A percentile compares a stretch with the other conserved stretches of the same genome.
phyloP scores from a whole-genome alignment of 345 rosid genomes.

The Aquilaria yunnanensis region DNA sequence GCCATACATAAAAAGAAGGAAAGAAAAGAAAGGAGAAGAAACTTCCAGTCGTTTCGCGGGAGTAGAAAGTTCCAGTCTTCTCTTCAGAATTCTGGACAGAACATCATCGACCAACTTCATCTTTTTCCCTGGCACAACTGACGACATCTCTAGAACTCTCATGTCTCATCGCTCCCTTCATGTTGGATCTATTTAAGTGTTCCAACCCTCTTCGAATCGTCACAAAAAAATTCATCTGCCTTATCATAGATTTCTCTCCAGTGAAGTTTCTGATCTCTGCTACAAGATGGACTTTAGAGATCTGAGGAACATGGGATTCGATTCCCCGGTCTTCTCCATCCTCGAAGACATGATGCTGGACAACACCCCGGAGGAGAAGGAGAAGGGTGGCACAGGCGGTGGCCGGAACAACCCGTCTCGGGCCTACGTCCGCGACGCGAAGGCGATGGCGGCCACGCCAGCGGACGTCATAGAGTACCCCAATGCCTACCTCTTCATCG shows the following conservation, averaged over 20 bases:
- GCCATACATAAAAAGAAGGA: background rate
- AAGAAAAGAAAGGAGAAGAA: background rate
- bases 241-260: no score
- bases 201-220: background rate
- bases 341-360: slow-evolving; percentile 63
- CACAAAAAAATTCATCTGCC: no score
- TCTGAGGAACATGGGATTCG: slow-evolving; percentile 34
- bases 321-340: slow-evolving; percentile 33
- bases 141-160: slow-evolving; percentile 11
- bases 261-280: no score
- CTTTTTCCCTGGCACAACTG: background rate
- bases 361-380: slow-evolving; percentile 22
- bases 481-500: slow-evolving; percentile 42
- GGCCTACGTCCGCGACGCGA: slow-evolving; percentile 55
- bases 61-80: no score
- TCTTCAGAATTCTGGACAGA: slow-evolving; percentile 13
- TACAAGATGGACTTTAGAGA: slow-evolving; percentile 19
- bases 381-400: slow-evolving; percentile 4
- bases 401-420: slow-evolving; percentile 38
- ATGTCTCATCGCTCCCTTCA: background rate
- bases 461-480: slow-evolving; percentile 67
- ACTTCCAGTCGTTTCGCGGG: background rate
- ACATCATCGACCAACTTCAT: background rate
- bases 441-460: slow-evolving; percentile 85
- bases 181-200: background rate